Conservation (phyloP, 2,329 filamentous ascomycete genomes). For the Trichoderma sp. region DNA sequence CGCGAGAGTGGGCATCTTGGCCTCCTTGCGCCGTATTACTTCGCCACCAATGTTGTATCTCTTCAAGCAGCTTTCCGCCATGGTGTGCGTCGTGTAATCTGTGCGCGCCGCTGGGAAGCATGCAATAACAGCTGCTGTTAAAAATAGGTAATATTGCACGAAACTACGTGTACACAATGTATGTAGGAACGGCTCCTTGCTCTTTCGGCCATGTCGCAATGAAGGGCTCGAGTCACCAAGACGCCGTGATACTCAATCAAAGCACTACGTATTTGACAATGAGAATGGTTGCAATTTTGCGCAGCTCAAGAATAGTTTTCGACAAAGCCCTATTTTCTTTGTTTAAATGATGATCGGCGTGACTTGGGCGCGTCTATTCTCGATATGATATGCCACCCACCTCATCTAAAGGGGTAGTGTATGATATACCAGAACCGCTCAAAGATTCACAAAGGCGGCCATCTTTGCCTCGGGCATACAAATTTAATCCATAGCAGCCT, state of each 20-base stretch:
- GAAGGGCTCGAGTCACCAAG: not conserved
- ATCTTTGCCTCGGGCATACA: constrained; percentile 52
- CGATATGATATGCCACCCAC: constrained; percentile 41
- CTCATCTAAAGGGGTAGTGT: constrained; percentile 49
- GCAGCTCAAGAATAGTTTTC: not conserved
- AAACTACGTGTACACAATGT: no score
- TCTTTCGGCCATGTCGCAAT: not conserved
- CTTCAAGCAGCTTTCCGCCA: not conserved
- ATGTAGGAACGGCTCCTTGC: not conserved
- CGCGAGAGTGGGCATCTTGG: constrained; percentile 30
- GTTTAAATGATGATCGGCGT: not conserved
- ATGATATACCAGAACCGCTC: constrained; percentile 48
- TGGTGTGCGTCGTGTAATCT: not conserved
- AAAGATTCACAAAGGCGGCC: constrained; percentile 52
- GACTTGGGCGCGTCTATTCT: constrained; percentile 40
- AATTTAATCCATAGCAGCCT: constrained; percentile 50
- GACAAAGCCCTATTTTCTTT: not conserved
- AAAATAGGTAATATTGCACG: not conserved
- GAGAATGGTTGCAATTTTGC: not conserved
- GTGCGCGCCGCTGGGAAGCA: not conserved
- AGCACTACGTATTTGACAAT: not conserved
- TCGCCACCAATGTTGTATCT: not conserved
- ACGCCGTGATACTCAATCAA: not conserved
- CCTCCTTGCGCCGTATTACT: not conserved
- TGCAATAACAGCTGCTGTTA: not conserved